phyloP scores from a whole-genome alignment of 225 moss, liverwort and hornwort genomes.

The Sphagnum tenellum region DNA sequence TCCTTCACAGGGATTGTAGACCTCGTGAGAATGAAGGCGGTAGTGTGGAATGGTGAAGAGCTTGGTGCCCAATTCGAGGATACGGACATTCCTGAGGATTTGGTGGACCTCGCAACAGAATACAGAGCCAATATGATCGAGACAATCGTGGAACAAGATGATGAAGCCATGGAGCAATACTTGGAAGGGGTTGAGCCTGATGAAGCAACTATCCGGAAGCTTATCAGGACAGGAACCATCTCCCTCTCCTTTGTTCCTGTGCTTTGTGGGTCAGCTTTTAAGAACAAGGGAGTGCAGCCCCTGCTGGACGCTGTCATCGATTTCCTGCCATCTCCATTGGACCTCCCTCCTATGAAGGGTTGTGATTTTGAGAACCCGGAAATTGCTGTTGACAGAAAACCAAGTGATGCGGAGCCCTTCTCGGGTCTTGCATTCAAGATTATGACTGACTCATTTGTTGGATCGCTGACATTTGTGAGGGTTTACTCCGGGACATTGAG shows the following conservation, averaged over 20 bases:
- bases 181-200: conserved; percentile 83
- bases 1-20: conserved; percentile 61
- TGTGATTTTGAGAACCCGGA: conserved; percentile 64
- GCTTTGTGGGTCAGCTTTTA: conserved; percentile 87
- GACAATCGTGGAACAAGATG: conserved; percentile 67
- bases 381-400: conserved; percentile 53
- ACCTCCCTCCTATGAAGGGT: conserved; percentile 91
- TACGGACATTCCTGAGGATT: conserved; percentile 62
- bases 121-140: conserved; percentile 64
- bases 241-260: conserved; percentile 67
- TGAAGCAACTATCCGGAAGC: conserved; percentile 49
- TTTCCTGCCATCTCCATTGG: conserved; percentile 83
- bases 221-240: conserved; percentile 79
- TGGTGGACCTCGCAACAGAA: conserved; percentile 44
- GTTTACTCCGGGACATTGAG: conserved; percentile 71
- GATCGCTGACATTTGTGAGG: conserved; percentile 41
- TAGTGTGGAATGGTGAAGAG: conserved; percentile 86
- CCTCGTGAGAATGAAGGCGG: conserved; percentile 81
- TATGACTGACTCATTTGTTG: too few relatives aligned
- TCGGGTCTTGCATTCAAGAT: conserved; percentile 11
- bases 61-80: conserved; percentile 77
- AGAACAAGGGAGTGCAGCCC: conserved; percentile 97
- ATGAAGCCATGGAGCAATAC: conserved; percentile 77
- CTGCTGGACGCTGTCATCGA: conserved; percentile 80
- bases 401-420: conserved; percentile 76